Base-by-base conservation (phyloP, 1,284 basidiomycete genomes). In the Microbotryum saponariae region DNA sequence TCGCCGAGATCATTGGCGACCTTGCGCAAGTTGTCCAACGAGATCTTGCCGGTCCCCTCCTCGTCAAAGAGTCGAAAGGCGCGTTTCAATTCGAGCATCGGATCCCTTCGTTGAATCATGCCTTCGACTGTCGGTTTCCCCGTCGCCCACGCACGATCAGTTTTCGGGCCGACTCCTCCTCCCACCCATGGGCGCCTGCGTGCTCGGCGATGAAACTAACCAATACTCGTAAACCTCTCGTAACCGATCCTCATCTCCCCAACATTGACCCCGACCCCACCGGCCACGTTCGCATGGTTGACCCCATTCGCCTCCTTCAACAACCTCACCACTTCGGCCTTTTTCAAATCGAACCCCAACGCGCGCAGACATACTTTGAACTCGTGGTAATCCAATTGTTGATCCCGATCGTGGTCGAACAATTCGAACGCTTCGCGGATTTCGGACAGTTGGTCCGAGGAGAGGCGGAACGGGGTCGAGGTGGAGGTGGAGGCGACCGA, bases 381-480 rank as follows among this genome's bases (percentile, higher is more conserved):
- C 77, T 99, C 96, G 78, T 98, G 94, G 77, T 97, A 98, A 78
- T 94, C 92, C 65, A 96, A 82, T 57, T 82, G 52, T 20, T 59
- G 58, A 73, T 98, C 94, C 80, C 97, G 97, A 82, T 98, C 94
- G 42, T 91, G 91, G 78, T 98, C 96, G 74, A 99, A 99, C 60
- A 98, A 85, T 76, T 97, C 93, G 74, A 99, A 99, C 0, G 96
- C 96, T 74, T 99, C 96, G 75, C 92, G 92, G 71, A 98, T 96
- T 78, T 99, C 94, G 45, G 58, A 58, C 49, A 59, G 56, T 50
- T 69, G 67, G 55, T 67, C 63, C 1, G 56, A 49, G 16, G 62
- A 59, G 23, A 69, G 64, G 5, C 37, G 37, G 37, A 42, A 42
- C 37, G 37, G 14, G 37, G 37, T 42, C 12, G 37, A 42, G 37